Base-by-base conservation (phyloP, 129 eudicot genomes). In the Sambucus nigra region DNA sequence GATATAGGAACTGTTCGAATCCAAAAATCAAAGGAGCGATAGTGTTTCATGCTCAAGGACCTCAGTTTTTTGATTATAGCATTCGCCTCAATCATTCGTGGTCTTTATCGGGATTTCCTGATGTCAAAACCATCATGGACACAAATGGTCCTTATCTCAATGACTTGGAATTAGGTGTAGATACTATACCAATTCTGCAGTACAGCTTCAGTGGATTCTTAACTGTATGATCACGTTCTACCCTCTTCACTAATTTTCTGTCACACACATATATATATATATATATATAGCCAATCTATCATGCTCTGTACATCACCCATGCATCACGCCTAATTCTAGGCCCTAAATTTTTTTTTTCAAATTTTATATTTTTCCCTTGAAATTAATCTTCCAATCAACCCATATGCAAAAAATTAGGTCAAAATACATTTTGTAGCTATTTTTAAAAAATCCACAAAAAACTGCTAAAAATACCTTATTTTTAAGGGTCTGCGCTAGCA, bases 81-180 rank as follows among this genome's bases (percentile, higher is more conserved):
- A 91, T 91, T 62, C 95, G 99, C 42, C 84, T 91, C 76, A 91
- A 91, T 69, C 99, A 91, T 70, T 79, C 99, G 65, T 91, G 99
- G 99, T 95, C 99, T 20, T 80, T 85, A 68, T 74, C 99, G 21
- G 99, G 99, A 67, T 91, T 91, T 77, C 99, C 99, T 55, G 80
- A 86, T 82, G 82, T 91, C 42, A 79, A 74, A 64, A 76, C 80
- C 64, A 91, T 91, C 69, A 91, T 91, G 99, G 99, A 91, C 60
- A 67, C 68, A 7, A 86, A 79, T 66, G 99, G 99, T 59, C 94
- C 99, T 58, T 91, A 71, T 80, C 74, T 91, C 55, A 79, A 91
- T 86, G 99, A 91, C 73, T 74, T 91, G 85, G 89, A 76, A 63
- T 67, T 91, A 64, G 99, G 99, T 31, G 76, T 82, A 47, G 86